Evolutionary conservation across 805 yeast species (phyloP), one percentile per base, ranked within the genome.

Genomic region (Kazachstania viticola): DNA sequence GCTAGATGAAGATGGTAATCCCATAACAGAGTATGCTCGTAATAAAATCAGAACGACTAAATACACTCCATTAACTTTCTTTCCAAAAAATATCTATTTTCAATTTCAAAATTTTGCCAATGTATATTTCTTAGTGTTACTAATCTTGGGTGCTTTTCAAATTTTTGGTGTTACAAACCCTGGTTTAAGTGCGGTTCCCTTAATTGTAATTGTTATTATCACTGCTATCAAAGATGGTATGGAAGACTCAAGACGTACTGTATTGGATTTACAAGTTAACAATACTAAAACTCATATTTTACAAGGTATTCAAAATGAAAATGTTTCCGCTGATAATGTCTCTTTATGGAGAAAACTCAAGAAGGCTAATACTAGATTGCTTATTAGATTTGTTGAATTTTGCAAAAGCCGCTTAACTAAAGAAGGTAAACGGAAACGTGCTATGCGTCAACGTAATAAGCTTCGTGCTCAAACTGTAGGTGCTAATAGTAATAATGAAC

Each of bases 41-140:
- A 88, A 88, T 63, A 87, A 91, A 56, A 83, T 91, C 44, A 74
- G 96, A 62, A 85, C 97, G 0, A 84, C 98, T 3, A 88, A 84
- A 61, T 88, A 88, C 57, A 88, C 96, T 2, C 95, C 97, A 5
- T 51, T 91, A 28, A 65, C 84, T 7, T 88, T 88, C 49, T 42
- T 91, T 19, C 97, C 97, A 3, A 85, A 85, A 54, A 85, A 88
- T 58, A 55, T 88, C 29, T 56, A 60, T 28, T 67, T 71, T 41
- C 97, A 91, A 61, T 87, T 87, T 56, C 73, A 71, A 44, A 88
- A 87, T 54, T 72, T 87, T 40, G 98, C 98, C 27, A 88, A 88
- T 58, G 62, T 83, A 31, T 88, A 85, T 62, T 88, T 88, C 67
- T 61, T 88, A 46, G 61, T 75, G 22, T 64, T 83, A 59, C 78